Evolutionary conservation across 2,329 filamentous ascomycete genomes (phyloP).

Genomic region (Fonsecaea pugnacius): DNA sequence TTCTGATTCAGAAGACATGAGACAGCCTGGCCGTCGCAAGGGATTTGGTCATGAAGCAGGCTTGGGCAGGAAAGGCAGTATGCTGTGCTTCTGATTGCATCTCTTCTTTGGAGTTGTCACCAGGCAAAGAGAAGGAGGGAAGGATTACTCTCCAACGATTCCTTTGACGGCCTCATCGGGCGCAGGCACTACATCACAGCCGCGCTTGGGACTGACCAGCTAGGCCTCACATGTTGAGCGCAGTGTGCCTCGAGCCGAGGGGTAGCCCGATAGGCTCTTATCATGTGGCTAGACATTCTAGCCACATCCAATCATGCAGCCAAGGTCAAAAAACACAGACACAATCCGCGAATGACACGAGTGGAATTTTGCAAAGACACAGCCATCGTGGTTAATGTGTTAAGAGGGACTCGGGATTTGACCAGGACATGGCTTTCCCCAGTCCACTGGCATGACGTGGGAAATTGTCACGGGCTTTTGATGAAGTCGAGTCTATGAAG

Average conservation of each 20-base stretch:
- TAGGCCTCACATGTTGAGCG: background rate
- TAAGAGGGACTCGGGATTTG: background rate
- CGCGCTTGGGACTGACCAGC: conserved; percentile 8
- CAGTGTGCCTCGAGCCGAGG: conserved; percentile 8
- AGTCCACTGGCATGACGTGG: background rate
- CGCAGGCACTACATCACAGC: conserved; percentile 4
- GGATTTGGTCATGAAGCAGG: conserved; percentile 12
- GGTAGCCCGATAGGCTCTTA: conserved; percentile 6
- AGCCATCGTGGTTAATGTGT: background rate
- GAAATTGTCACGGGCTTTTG: background rate
- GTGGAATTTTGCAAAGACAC: conserved; percentile 6
- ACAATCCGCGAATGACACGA: conserved; percentile 4
- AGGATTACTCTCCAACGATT: background rate
- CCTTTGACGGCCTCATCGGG: background rate
- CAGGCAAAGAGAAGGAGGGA: background rate
- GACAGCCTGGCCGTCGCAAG: conserved; percentile 5
- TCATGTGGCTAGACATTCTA: background rate
- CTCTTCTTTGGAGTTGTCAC: conserved; percentile 5
- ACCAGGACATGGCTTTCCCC: background rate
- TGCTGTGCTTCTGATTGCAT: conserved; percentile 4
- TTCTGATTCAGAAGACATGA: conserved; percentile 8
- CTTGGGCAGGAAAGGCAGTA: background rate
- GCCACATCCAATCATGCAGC: conserved; percentile 1
- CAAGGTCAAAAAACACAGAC: background rate
- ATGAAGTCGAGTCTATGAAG: background rate